These are phyloP conservation scores for Trametes villosa DNA, from an alignment of 768 basidiomycete genomes.

Conservation along the genomic window DNA sequence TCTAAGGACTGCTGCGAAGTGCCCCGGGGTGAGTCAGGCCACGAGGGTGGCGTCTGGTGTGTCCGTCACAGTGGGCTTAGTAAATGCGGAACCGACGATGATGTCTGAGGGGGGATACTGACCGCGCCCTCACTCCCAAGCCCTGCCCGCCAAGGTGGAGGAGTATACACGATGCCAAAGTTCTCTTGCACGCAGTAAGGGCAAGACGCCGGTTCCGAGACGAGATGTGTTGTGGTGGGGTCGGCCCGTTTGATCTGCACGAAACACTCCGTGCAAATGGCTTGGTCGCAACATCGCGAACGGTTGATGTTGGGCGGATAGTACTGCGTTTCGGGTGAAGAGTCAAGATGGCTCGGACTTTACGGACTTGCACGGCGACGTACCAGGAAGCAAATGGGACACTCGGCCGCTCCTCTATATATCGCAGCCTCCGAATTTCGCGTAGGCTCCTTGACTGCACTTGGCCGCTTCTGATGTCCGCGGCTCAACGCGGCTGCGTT, in stretches of 20 bases:
- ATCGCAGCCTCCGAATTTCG: conserved; percentile 75
- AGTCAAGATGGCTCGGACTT: conserved; percentile 13
- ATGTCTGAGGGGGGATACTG: conserved; percentile 37
- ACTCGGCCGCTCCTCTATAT: conserved; percentile 87
- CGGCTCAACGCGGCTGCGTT: conserved; percentile 39
- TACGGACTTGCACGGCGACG: conserved; percentile 40
- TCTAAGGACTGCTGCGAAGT: conserved; percentile 18
- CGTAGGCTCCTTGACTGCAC: conserved; percentile 63
- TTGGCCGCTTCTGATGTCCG: conserved; percentile 57
- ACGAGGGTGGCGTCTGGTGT: conserved; percentile 44
- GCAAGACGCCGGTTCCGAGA: conserved; percentile 95
- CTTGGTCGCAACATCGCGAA: conserved; percentile 97
- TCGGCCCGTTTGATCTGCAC: conserved; percentile 98
- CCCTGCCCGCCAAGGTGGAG: conserved; percentile 81
- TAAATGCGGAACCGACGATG: too few relatives aligned
- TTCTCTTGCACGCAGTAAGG: conserved; percentile 98
- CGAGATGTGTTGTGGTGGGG: conserved; percentile 92
- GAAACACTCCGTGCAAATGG: conserved; percentile 98
- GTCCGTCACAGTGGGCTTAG: background rate
- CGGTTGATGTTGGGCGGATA: conserved; percentile 97
- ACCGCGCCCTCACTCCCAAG: conserved; percentile 77
- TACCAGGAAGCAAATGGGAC: conserved; percentile 98
- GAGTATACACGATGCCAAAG: conserved; percentile 89
- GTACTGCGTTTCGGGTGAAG: conserved; percentile 68
- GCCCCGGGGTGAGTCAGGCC: conserved; percentile 59